A percentile compares a stretch with the other conserved stretches of the same genome.
Conservation (phyloP, 345 rosid species). For the Populus simonii region DNA sequence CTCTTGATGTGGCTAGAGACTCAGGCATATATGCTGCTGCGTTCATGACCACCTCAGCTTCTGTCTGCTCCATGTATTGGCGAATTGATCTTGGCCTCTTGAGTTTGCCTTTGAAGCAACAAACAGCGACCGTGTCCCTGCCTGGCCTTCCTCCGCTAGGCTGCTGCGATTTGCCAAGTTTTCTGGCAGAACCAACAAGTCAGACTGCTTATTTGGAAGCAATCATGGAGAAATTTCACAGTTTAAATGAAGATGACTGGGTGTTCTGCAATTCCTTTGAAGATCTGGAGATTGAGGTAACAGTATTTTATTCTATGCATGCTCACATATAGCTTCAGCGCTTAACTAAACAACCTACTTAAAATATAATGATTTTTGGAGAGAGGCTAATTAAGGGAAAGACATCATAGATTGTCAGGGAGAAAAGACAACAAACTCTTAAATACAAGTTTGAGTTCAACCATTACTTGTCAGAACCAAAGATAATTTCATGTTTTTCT, state of each 20-base stretch:
- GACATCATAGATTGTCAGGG: too few species aligned
- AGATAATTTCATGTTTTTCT: too few species aligned
- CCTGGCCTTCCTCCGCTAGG: constrained; percentile 45
- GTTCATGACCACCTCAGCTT: constrained; percentile 44
- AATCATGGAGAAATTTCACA: constrained; percentile 26
- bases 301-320: background rate
- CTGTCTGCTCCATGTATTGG: constrained; percentile 45
- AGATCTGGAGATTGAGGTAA: constrained; percentile 50
- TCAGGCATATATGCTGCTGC: constrained; percentile 35
- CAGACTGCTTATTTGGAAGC: constrained; percentile 38
- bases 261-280: constrained; percentile 46
- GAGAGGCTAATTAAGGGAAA: too few species aligned
- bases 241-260: constrained; percentile 33
- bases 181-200: constrained; percentile 29
- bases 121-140: constrained; percentile 18
- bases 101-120: constrained; percentile 29
- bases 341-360: too few species aligned
- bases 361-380: too few species aligned
- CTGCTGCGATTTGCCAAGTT: constrained; percentile 34
- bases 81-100: constrained; percentile 26
- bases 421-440: too few species aligned
- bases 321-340: background rate
- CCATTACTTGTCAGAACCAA: too few species aligned
- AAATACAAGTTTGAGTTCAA: too few species aligned
- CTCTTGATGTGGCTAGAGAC: constrained; percentile 41